phyloP scores from a whole-genome alignment of 108 stramenopile species.

The Nitzschia sp. region DNA sequence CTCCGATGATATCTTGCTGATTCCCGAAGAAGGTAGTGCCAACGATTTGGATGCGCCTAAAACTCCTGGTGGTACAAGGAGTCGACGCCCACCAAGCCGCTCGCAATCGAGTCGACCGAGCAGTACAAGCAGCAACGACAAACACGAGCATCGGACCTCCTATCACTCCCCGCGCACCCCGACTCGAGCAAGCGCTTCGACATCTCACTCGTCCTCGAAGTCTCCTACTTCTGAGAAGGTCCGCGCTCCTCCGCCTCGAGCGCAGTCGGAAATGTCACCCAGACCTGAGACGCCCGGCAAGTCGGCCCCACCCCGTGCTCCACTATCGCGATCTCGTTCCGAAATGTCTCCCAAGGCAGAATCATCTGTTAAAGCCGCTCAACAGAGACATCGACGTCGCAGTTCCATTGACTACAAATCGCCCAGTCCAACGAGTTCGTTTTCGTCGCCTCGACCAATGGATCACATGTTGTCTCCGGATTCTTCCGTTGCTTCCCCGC shows the following conservation, averaged over 20 bases:
- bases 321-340: neutral
- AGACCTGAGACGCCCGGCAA: neutral
- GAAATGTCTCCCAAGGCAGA: neutral
- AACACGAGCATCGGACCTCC: neutral
- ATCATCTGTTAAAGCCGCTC: neutral
- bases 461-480: neutral
- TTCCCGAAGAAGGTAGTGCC: neutral
- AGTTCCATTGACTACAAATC: neutral
- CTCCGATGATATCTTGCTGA: conserved; percentile 13
- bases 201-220: neutral
- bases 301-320: neutral
- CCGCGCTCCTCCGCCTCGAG: neutral
- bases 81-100: neutral
- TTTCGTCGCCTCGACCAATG: neutral
- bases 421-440: neutral
- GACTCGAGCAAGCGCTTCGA: neutral
- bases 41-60: neutral
- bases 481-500: too few species aligned
- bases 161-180: conserved; percentile 1
- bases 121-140: neutral
- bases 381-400: neutral
- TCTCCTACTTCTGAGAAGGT: neutral
- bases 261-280: neutral
- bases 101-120: conserved; percentile 3
- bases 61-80: conserved; percentile 1